Evolutionary conservation across 139 green algal species (phyloP).

Genomic region (Chlamydomonas eustigma): DNA sequence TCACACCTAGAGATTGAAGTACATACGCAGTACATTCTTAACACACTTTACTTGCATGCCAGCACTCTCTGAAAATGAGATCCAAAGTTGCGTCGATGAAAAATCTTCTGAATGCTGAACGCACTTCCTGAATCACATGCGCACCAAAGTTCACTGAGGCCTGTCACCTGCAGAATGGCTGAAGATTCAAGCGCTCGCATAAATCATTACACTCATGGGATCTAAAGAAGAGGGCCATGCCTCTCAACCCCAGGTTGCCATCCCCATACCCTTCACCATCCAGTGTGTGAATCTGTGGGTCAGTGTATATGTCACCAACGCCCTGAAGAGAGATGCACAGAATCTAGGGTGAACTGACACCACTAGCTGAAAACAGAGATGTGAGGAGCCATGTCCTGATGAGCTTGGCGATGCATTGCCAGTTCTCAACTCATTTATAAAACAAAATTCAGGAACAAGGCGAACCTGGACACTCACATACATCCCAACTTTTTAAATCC

Average conservation of each 20-base stretch:
- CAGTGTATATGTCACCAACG: constrained; percentile 49
- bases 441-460: no score
- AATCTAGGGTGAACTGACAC: neutral
- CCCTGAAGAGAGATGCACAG: constrained; percentile 18
- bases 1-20: constrained; percentile 13
- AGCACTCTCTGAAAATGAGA: no score
- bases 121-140: no score
- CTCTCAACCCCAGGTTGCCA: constrained; percentile 24
- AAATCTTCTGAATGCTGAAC: no score
- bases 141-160: no score
- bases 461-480: no score
- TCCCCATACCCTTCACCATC: constrained; percentile 22
- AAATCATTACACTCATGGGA: constrained; percentile 51
- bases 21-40: neutral
- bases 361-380: neutral
- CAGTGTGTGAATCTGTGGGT: constrained; percentile 39
- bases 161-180: constrained; percentile 32
- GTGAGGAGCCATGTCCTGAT: neutral
- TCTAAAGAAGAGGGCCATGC: constrained; percentile 53
- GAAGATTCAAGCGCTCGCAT: constrained; percentile 37
- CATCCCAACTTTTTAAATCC: no score
- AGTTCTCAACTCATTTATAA: no score
- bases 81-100: no score
- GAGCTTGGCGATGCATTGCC: no score
- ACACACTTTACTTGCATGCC: no score